Percentiles rank a stretch among this genome's conserved stretches.
Conservation (phyloP, 805 yeast species). For the Sugiyamaella mastotermitis region DNA sequence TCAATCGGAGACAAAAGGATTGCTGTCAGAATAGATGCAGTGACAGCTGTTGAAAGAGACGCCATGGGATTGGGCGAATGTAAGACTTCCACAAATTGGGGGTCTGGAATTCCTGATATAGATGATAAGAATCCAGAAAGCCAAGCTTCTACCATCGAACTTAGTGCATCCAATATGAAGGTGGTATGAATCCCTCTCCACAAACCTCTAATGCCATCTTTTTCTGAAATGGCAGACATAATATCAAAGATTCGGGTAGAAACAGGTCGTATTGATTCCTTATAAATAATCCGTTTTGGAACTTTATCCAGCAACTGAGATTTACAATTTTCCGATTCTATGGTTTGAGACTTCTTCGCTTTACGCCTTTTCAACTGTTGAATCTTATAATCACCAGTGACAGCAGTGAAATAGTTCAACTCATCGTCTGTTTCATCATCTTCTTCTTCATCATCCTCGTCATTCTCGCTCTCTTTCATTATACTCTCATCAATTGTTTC, state of each 20-base stretch:
- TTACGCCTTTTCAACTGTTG: constrained; percentile 5
- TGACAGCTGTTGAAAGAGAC: constrained; percentile 60
- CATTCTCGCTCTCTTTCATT: constrained; percentile 18
- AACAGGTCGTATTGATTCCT: constrained; percentile 16
- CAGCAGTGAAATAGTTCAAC: constrained; percentile 37
- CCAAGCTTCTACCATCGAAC: constrained; percentile 84
- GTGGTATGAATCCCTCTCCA: constrained; percentile 71
- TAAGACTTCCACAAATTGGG: constrained; percentile 72
- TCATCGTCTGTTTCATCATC: constrained; percentile 38
- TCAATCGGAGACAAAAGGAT: constrained; percentile 74
- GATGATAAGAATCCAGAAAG: constrained; percentile 83
- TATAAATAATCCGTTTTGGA: constrained; percentile 3
- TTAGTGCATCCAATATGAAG: constrained; percentile 67
- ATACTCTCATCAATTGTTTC: constrained; percentile 11
- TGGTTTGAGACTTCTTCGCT: constrained; percentile 5
- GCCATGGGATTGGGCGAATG: constrained; percentile 72
- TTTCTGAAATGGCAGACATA: constrained; percentile 47
- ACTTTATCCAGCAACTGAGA: constrained; percentile 3
- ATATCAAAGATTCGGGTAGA: constrained; percentile 30
- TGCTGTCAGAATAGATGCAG: constrained; percentile 69
- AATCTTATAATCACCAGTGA: constrained; percentile 19
- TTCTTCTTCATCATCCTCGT: constrained; percentile 24
- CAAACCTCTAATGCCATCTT: constrained; percentile 60
- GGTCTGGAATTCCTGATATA: constrained; percentile 77
- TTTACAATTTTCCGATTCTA: background rate